Base-by-base conservation (phyloP, 257 asterid species). In the Solanum chiquidenum region DNA sequence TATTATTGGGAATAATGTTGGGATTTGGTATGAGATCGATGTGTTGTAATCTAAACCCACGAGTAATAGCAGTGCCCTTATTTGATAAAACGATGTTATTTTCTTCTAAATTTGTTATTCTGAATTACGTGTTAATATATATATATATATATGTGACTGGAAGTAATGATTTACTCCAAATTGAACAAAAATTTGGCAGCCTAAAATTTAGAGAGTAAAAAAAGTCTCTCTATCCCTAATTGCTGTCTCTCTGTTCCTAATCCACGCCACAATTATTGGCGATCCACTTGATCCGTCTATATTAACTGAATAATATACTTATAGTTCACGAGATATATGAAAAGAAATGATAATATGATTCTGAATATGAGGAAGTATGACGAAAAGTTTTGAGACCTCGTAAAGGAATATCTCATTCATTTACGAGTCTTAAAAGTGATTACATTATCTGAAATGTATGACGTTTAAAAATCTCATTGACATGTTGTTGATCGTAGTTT, bases 341-440 rank as follows among this genome's bases (percentile, higher is more conserved):
- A 62, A n/a, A 25, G 1, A n/a, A n/a, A 62, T n/a, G 8, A 10
- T 2, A 23, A n/a, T n/a, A 62, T 2, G 31, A 62, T 60, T 60
- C 12, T 23, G 27, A 60, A 60, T 23, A 60, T 23, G 11, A 21
- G 3, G 68, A 60, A 60, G 27, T 60, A 23, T 21, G 12, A 21
- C 5, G 13, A 60, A 60, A 62, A n/a, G 7, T n/a, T 10, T 62
- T 23, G 2, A 4, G 1, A 10, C 29, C 71, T 0, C 0, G 16
- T 62, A 62, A 23, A 62, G 14, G 7, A 62, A 62, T 10, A 62
- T n/a, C 33, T 11, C 6, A 62, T 62, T 62, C 7, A 5, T 62
- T 11, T 16, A 4, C 3, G 7, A 62, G 10, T 0, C 7, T n/a
- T 62, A 62, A 2, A n/a, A 62, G 7, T 62, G 8, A 62, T n/a